Evolutionary conservation across 1,284 basidiomycete genomes (phyloP).

Genomic region (Austroboletus novae-zelandiae): DNA sequence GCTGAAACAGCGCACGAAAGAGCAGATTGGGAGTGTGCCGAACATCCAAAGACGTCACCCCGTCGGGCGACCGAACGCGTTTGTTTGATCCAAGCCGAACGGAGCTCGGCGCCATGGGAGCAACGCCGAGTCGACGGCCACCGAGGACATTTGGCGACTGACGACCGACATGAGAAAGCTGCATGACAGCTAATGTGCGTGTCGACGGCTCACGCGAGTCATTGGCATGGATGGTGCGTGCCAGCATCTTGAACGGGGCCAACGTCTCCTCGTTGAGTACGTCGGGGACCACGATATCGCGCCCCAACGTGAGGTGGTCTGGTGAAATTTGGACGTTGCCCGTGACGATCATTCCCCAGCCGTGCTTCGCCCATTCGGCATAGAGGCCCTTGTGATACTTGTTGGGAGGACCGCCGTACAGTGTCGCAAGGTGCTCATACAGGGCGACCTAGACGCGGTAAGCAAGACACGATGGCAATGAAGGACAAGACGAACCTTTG

Average conservation of each 20-base stretch:
- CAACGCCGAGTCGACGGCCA: constrained; percentile 57
- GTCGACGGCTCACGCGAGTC: constrained; percentile 4
- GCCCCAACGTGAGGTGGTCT: constrained; percentile 75
- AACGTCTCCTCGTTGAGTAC: constrained; percentile 41
- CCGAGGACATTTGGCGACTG: constrained; percentile 78
- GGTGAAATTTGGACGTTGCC: constrained; percentile 83
- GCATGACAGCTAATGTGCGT: constrained; percentile 63
- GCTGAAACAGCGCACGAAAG: constrained; percentile 58
- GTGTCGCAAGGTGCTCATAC: constrained; percentile 77
- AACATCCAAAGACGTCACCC: not conserved
- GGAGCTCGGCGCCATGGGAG: constrained; percentile 74
- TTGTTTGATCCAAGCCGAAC: constrained; percentile 50
- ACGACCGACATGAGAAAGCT: constrained; percentile 84
- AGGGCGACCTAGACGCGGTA: constrained; percentile 60
- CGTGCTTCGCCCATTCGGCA: constrained; percentile 69
- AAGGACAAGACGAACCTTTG: constrained; percentile 38
- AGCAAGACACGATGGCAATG: not conserved
- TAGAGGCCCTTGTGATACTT: constrained; percentile 67
- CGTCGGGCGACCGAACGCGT: constrained; percentile 10
- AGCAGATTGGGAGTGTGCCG: constrained; percentile 27
- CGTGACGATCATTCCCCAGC: constrained; percentile 89
- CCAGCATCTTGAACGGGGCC: constrained; percentile 52
- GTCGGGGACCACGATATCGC: constrained; percentile 71
- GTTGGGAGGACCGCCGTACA: constrained; percentile 75
- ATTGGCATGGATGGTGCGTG: constrained; percentile 49